phyloP scores from a whole-genome alignment of 164 flowering plant genomes.

The Liriodendron chinense region DNA sequence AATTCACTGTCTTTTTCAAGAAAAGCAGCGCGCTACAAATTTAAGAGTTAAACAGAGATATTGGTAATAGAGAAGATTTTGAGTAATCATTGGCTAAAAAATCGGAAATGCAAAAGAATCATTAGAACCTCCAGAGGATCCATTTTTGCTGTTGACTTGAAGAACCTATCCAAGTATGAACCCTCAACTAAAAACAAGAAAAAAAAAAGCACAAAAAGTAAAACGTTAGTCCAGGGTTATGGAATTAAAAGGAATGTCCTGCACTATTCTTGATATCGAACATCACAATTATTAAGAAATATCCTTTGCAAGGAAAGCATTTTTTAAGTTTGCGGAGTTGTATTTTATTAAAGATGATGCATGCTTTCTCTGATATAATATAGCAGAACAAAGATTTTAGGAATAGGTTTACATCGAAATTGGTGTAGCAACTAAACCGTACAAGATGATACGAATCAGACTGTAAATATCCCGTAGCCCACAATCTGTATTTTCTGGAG shows the following conservation, averaged over 20 bases:
- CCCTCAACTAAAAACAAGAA: constrained; percentile 54
- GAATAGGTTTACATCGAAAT: too few relatives aligned
- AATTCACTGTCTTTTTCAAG: constrained; percentile 88
- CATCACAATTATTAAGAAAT: neutral
- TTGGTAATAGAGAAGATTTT: neutral
- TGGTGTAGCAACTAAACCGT: too few relatives aligned
- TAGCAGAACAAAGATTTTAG: too few relatives aligned
- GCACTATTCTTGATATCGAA: neutral
- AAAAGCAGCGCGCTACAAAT: constrained; percentile 74
- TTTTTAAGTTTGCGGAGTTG: neutral
- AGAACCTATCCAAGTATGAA: constrained; percentile 84
- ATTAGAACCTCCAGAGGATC: constrained; percentile 64
- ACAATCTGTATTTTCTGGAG: too few relatives aligned
- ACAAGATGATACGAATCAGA: too few relatives aligned
- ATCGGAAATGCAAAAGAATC: neutral
- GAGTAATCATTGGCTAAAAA: neutral
- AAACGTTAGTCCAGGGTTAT: neutral
- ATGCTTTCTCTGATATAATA: too few relatives aligned
- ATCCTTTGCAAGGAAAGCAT: neutral
- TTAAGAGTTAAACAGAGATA: neutral
- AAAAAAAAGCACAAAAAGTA: neutral
- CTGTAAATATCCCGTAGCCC: too few relatives aligned
- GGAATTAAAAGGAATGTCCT: neutral
- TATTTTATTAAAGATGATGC: too few relatives aligned
- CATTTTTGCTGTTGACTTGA: constrained; percentile 73